phyloP scores from a whole-genome alignment of 768 basidiomycete species.

The Russula olivacea region DNA sequence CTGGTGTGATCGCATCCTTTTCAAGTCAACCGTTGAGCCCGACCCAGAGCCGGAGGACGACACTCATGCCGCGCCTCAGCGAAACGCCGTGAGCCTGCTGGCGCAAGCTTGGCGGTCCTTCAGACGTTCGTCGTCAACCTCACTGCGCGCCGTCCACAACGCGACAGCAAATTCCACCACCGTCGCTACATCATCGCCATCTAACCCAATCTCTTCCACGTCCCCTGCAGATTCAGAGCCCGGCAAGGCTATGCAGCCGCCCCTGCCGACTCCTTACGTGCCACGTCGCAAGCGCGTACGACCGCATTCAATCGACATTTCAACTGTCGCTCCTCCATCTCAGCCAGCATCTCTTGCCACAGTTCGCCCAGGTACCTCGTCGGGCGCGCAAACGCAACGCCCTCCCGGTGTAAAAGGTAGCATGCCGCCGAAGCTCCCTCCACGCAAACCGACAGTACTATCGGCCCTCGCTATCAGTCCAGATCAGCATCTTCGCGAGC shows the following conservation, averaged over 20 bases:
- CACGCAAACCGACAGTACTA: background rate
- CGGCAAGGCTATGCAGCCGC: background rate
- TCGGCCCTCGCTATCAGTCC: background rate
- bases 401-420: background rate
- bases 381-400: background rate
- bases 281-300: constrained; percentile 16
- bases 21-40: constrained; percentile 63
- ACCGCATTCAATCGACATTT: constrained; percentile 20
- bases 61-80: constrained; percentile 32
- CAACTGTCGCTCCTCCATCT: background rate
- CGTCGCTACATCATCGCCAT: background rate
- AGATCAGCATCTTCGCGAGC: background rate
- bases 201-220: background rate
- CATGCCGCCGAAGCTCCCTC: background rate
- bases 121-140: constrained; percentile 12
- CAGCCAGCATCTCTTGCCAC: background rate
- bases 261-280: constrained; percentile 7
- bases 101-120: constrained; percentile 26
- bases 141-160: constrained; percentile 11
- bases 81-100: constrained; percentile 23
- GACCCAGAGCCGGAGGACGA: constrained; percentile 40
- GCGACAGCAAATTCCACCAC: background rate
- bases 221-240: background rate
- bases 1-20: constrained; percentile 85
- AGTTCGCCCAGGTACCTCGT: background rate